phyloP scores from a whole-genome alignment of 345 rosid species.

The Lumnitzera racemosa region DNA sequence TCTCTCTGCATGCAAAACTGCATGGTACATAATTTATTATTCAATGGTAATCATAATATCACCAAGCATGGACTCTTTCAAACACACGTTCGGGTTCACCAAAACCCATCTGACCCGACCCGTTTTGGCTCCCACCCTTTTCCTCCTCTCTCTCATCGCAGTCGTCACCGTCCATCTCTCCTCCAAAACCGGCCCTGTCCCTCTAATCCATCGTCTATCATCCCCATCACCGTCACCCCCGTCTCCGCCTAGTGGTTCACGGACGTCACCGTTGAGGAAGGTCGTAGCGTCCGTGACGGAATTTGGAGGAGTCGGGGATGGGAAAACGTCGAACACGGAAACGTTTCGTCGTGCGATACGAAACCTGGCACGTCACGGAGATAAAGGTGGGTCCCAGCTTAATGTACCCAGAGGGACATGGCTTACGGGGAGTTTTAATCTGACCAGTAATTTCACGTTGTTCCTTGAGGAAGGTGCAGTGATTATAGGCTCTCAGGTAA shows the following conservation, averaged over 20 bases:
- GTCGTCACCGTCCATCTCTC: conserved; percentile 60
- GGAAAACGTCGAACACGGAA: conserved; percentile 63
- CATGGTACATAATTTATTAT: not conserved
- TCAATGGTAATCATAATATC: not conserved
- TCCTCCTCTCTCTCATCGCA: conserved; percentile 39
- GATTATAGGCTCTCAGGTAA: conserved; percentile 85
- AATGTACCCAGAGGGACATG: conserved; percentile 73
- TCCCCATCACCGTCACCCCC: conserved; percentile 4
- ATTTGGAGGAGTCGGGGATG: conserved; percentile 93
- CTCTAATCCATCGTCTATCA: conserved; percentile 17
- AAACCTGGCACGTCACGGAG: conserved; percentile 38
- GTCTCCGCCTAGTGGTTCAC: not conserved
- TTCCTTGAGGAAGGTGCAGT: conserved; percentile 76
- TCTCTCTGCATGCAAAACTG: not conserved
- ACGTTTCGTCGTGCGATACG: conserved; percentile 61
- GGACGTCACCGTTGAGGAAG: conserved; percentile 26
- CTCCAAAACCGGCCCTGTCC: conserved; percentile 23
- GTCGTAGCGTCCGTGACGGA: conserved; percentile 63
- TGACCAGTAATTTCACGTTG: conserved; percentile 88
- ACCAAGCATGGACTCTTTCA: conserved; percentile 42
- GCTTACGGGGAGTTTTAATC: conserved; percentile 91
- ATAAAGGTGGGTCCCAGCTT: conserved; percentile 61
- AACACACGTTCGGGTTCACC: conserved; percentile 13
- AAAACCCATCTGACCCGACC: conserved; percentile 24
- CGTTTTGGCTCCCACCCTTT: conserved; percentile 41